These are phyloP conservation scores for Odontarrhena argentea DNA, from an alignment of 345 rosid genomes.

Conservation along the genomic window DNA sequence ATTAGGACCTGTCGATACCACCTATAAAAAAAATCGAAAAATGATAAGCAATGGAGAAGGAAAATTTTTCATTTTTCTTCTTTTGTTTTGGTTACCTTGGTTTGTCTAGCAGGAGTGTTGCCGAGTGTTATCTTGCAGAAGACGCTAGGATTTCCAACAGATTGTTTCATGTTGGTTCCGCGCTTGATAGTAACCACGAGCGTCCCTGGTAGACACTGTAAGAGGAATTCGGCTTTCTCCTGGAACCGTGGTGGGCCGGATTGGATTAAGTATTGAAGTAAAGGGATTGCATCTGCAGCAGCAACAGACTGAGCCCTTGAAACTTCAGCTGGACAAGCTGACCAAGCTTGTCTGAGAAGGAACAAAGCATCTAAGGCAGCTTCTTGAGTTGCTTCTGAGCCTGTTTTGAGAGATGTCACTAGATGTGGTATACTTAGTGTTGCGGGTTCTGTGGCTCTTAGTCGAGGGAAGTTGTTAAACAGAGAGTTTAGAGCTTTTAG, in stretches of 20 bases:
- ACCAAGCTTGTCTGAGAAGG: slow-evolving; percentile 99
- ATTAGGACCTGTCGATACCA: slow-evolving; percentile 92
- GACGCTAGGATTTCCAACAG: slow-evolving; percentile 97
- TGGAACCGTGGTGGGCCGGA: slow-evolving; percentile 99
- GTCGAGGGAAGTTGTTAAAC: slow-evolving; percentile 94
- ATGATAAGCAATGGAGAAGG: too few relatives aligned
- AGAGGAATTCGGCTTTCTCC: slow-evolving; percentile 94
- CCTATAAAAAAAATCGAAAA: slow-evolving; percentile 38
- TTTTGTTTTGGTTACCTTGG: slow-evolving; percentile 52
- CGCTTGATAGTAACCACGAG: slow-evolving; percentile 87
- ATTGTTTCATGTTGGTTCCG: slow-evolving; percentile 98
- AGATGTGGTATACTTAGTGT: slow-evolving; percentile 96
- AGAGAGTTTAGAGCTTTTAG: slow-evolving; percentile 85
- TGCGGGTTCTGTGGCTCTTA: slow-evolving; percentile 98
- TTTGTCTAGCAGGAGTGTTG: slow-evolving; percentile 82
- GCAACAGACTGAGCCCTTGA: slow-evolving; percentile 96
- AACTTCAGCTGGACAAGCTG: slow-evolving; percentile 97
- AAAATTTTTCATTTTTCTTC: too few relatives aligned
- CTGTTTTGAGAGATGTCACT: slow-evolving; percentile 89
- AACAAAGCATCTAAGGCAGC: slow-evolving; percentile 95
- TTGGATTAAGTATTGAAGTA: slow-evolving; percentile 92
- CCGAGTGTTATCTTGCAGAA: slow-evolving; percentile 93
- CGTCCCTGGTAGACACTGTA: slow-evolving; percentile 99
- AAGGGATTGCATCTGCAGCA: slow-evolving; percentile 97
- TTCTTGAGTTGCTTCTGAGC: slow-evolving; percentile 98